Base-by-base conservation (phyloP, 148 eudicot genomes). In the Diospyros lotus region DNA sequence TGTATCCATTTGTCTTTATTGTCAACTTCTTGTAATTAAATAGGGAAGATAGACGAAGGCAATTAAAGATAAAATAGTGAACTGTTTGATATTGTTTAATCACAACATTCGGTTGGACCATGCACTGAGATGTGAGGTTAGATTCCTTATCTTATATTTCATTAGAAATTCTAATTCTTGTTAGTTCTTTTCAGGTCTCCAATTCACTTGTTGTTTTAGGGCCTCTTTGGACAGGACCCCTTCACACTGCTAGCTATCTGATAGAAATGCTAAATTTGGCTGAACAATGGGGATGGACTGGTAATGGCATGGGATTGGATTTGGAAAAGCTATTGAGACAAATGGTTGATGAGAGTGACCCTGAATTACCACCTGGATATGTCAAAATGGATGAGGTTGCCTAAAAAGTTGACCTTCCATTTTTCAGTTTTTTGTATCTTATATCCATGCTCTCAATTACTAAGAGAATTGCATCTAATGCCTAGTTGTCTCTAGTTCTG, bases 221-320 rank as follows among this genome's bases (percentile, higher is more conserved):
- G 50, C 99, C 99, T 13, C 89, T 95, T 42, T 95, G 98, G 98
- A 95, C 94, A 15, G 99, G 99, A 68, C 94, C 94, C 67, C 94
- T 95, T 72, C 98, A 93, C 78, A 78, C 79, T 75, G 82, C 91
- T 38, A 65, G 82, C 17, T 89, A 85, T 77, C 81, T 94, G 41
- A 70, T 78, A 52, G 90, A 92, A 45, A 89, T 95, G 93, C 74
- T 86, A 69, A 75, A 79, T 76, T 80, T 95, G 78, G 90, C 98
- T 50, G 77, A 85, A 63, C 81, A 88, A 75, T 93, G 99, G 99
- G 98, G 89, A 67, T 95, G 99, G 99, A 80, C 75, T 56, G 80
- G 87, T 6, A 76, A 87, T 61, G 88, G 76, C 43, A 72, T n/a
- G n/a, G 93, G 91, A 40, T 78, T 68, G 71, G 84, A 82, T 64